These are phyloP conservation scores for Apiotrichum sp. DNA, from an alignment of 1,284 basidiomycete genomes.

Conservation along the genomic window DNA sequence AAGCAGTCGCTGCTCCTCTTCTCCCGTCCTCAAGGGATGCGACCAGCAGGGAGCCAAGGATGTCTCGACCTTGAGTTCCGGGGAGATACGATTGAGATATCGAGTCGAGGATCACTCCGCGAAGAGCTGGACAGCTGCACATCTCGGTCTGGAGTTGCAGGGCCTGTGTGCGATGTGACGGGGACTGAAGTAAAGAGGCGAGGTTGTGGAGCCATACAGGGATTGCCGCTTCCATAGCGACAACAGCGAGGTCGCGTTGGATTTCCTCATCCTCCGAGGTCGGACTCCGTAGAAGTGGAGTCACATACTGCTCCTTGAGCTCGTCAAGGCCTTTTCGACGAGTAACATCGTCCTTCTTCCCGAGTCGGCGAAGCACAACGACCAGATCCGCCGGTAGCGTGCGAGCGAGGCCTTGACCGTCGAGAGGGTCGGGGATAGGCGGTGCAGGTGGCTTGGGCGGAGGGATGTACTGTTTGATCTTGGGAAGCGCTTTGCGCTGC, in stretches of 20 bases:
- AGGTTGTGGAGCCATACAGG: conserved; percentile 90
- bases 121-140: conserved; percentile 55
- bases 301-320: conserved; percentile 63
- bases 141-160: conserved; percentile 65
- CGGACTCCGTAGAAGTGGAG: conserved; percentile 34
- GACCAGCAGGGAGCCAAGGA: conserved; percentile 71
- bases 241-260: conserved; percentile 45
- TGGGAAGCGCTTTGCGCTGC: conserved; percentile 49
- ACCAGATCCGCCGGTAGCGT: conserved; percentile 75
- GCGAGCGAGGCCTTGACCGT: conserved; percentile 72
- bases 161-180: conserved; percentile 69
- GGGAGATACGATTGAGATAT: conserved; percentile 47
- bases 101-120: conserved; percentile 57
- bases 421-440: conserved; percentile 80
- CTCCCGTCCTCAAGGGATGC: conserved; percentile 43
- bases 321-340: conserved; percentile 83
- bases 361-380: conserved; percentile 71
- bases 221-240: conserved; percentile 48
- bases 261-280: conserved; percentile 50
- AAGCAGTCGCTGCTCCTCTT: conserved; percentile 30
- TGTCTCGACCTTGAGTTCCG: conserved; percentile 60
- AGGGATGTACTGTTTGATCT: conserved; percentile 69
- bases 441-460: conserved; percentile 83
- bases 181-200: conserved; percentile 71
- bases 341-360: conserved; percentile 88